Evolutionary conservation across 306 rosid genomes (phyloP).

Genomic region (Vigna nakashimae): DNA sequence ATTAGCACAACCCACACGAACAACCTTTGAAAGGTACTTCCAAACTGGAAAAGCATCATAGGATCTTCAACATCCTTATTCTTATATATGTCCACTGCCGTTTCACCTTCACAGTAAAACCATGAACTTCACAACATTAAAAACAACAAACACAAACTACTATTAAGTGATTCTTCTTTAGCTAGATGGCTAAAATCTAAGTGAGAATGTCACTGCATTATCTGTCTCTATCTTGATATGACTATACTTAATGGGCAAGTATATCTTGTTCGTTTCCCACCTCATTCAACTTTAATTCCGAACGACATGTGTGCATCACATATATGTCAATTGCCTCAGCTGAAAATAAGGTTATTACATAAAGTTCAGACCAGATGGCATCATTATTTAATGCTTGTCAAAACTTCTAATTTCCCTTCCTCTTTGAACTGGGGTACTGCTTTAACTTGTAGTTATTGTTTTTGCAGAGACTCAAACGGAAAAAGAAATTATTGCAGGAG

Average conservation of each 20-base stretch:
- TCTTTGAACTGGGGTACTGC: background rate
- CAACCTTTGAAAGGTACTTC: slow-evolving; percentile 53
- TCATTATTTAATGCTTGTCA: background rate
- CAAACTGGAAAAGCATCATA: slow-evolving; percentile 50
- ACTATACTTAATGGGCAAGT: slow-evolving; percentile 38
- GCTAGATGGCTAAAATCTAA: background rate
- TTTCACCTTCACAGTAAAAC: slow-evolving; percentile 40
- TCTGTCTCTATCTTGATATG: slow-evolving; percentile 42
- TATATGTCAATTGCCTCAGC: slow-evolving; percentile 11
- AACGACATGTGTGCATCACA: background rate
- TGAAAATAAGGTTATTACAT: slow-evolving; percentile 11
- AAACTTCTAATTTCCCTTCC: slow-evolving; percentile 23
- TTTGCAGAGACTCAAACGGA: background rate
- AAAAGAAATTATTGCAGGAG: background rate
- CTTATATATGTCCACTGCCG: slow-evolving; percentile 15
- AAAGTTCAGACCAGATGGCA: slow-evolving; percentile 7
- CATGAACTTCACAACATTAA: slow-evolving; percentile 16
- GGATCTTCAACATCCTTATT: slow-evolving; percentile 35
- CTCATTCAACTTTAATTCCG: slow-evolving; percentile 17
- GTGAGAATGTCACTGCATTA: slow-evolving; percentile 17
- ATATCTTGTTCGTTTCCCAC: slow-evolving; percentile 24
- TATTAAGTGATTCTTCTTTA: background rate
- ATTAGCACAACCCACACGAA: slow-evolving; percentile 63
- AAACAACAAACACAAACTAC: slow-evolving; percentile 2
- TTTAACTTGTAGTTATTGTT: background rate